These are phyloP conservation scores for Solanum peruvianum DNA, from an alignment of 257 asterid genomes.

Conservation along the genomic window DNA sequence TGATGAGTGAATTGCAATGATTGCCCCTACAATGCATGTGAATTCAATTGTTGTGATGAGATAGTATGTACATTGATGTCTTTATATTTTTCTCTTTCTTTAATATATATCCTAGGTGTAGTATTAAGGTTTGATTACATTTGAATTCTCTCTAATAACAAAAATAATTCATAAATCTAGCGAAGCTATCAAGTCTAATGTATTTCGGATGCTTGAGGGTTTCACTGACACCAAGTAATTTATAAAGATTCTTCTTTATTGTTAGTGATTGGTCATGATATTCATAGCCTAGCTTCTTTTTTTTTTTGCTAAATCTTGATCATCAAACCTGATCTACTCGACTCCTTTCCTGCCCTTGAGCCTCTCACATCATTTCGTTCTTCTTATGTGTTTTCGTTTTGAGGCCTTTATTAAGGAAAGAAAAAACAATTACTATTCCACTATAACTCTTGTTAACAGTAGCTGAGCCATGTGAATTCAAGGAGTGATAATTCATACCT, in stretches of 20 bases:
- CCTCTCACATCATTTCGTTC: not conserved
- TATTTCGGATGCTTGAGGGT: too few species aligned
- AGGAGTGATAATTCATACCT: not conserved
- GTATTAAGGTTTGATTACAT: not conserved
- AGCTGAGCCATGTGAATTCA: not conserved
- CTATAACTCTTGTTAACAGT: not conserved
- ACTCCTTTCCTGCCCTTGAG: too few species aligned
- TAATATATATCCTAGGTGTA: fast-evolving
- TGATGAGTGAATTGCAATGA: not conserved
- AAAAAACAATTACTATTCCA: not conserved
- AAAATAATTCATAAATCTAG: not conserved
- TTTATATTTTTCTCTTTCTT: not conserved
- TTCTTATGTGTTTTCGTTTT: too few species aligned
- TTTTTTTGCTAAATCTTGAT: too few species aligned
- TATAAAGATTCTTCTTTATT: too few species aligned
- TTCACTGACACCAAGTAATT: too few species aligned
- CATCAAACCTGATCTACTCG: not conserved
- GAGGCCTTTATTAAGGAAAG: not conserved
- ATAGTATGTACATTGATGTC: not conserved
- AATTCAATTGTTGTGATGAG: not conserved
- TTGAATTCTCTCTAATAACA: not conserved
- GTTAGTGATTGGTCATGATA: too few species aligned
- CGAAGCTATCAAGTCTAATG: too few species aligned
- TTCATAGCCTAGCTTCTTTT: too few species aligned
- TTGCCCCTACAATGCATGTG: not conserved